Base-by-base conservation (phyloP, 1,284 basidiomycete genomes). In the Violaceomyces palustris region DNA sequence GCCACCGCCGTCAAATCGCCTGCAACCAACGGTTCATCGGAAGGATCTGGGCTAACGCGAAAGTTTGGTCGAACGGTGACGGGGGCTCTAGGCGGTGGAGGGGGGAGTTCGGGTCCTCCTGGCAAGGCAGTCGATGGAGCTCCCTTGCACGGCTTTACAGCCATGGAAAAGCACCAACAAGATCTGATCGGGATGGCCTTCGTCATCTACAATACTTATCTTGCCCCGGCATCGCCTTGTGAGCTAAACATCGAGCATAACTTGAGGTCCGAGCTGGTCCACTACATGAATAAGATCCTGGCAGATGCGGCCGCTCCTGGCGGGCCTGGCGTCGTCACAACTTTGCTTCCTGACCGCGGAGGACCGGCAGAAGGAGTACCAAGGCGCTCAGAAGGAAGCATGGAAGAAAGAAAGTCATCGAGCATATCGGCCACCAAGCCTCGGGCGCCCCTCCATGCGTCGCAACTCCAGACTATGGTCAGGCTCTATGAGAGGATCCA, bases 241-340 rank as follows among this genome's bases (percentile, higher is more conserved):
- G 93, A 98, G 76, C 82, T 98, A 49, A 98, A 98, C 77, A 97
- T 98, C 61, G 94, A 98, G 73, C 93, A 98, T 75, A 88, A 87
- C 37, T 79, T 98, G 28, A 85, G 93, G 50, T 89, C 89, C 64
- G 93, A 97, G 77, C 79, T 98, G 40, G 87, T 90, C 45, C 85
- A 83, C 54, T 97, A 97, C 74, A 81, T 98, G 65, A 87, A 85
- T 75, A 87, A 62, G 52, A 52, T 63, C 23, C 34, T 67, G 15
- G 35, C 43, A 14, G 64, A 67, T 3, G 63, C 63, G 31, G 60
- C 56, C 42, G 35, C 48, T 19, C 19, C 50, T 25, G 44, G 47
- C 36, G 29, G 38, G 2, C 37, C 32, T 2, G 24, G 41, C 35
- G 40, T 45, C 11, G 25, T 35, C 9, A n/a, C n/a, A n/a, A n/a